Base-by-base conservation (phyloP, 2,329 filamentous ascomycete genomes). In the Diaporthe batatas region DNA sequence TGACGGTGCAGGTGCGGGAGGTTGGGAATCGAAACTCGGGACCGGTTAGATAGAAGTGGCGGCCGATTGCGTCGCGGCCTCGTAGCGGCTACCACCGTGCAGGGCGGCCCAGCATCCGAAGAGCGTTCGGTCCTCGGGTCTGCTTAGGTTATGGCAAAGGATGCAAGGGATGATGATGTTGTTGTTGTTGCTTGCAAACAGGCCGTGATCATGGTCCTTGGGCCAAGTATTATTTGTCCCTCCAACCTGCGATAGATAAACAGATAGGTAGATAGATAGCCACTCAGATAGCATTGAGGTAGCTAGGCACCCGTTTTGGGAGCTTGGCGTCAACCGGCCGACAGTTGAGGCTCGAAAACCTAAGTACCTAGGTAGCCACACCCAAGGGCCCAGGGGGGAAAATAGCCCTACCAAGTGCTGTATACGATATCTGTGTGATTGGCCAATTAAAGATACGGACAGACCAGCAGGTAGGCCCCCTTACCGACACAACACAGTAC, bases 301-400 rank as follows among this genome's bases (percentile, higher is more conserved):
- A 34, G 25, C 25, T 32, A 68, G 64, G 64, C 64, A 53, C 32
- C 64, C 54, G 29, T 14, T 34, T 65, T 36, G 42, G 59, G 42
- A n/a, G 58, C 59, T 67, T 67, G 47, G 62, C 62, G n/a, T 36
- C 7, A 23, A 44, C 39, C 47, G 62, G 62, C n/a, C 62, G 12
- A 51, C 44, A 44, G 62, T 44, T 47, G 59, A 65, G 62, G 62
- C 42, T n/a, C n/a, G n/a, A n/a, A n/a, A n/a, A n/a, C n/a, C n/a
- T n/a, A n/a, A n/a, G n/a, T n/a, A n/a, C n/a, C n/a, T n/a, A n/a
- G n/a, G n/a, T n/a, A n/a, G n/a, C n/a, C n/a, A n/a, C n/a, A n/a
- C n/a, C n/a, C n/a, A n/a, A n/a, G n/a, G n/a, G n/a, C n/a, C n/a
- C n/a, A n/a, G n/a, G n/a, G n/a, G n/a, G n/a, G n/a, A n/a, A n/a